These are phyloP conservation scores for Fusarium tricinctum DNA, from an alignment of 2,329 filamentous ascomycete species.

Conservation along the genomic window DNA sequence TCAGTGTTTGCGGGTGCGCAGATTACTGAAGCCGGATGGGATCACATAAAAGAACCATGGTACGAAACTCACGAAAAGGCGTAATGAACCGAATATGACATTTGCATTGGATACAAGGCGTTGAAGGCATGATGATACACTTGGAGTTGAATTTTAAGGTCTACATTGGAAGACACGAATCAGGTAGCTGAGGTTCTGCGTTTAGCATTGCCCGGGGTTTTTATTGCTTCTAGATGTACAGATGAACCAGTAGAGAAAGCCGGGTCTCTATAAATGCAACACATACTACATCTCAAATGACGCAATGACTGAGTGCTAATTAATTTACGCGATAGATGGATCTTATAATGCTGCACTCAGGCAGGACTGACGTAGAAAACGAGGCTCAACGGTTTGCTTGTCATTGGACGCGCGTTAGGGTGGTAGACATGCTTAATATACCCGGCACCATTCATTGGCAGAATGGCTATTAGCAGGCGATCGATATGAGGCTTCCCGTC, in stretches of 20 bases:
- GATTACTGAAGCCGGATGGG: not conserved
- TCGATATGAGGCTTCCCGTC: constrained; percentile 17
- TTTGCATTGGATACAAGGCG: constrained; percentile 44
- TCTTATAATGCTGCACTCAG: not conserved
- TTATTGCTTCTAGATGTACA: constrained; percentile 9
- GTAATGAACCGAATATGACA: constrained; percentile 21
- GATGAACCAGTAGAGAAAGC: constrained; percentile 5
- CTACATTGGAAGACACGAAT: constrained; percentile 6
- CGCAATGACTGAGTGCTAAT: not conserved
- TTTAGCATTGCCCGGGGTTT: constrained; percentile 1
- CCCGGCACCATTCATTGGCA: constrained; percentile 21
- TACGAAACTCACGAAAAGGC: constrained; percentile 14
- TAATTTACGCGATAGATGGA: not conserved
- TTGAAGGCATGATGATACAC: constrained; percentile 26
- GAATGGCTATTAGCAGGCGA: constrained; percentile 22
- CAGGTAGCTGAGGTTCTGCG: constrained; percentile 10
- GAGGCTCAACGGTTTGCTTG: constrained; percentile 31
- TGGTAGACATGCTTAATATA: constrained; percentile 2
- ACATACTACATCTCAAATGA: not conserved
- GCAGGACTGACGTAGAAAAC: constrained; percentile 32
- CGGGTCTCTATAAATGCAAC: not conserved
- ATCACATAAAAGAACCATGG: constrained; percentile 1
- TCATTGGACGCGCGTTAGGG: constrained; percentile 39
- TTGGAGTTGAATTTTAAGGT: constrained; percentile 8
- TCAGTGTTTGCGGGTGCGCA: not conserved